Conservation (phyloP, 2,329 filamentous ascomycete genomes). For the Aotearoamyces nothofagi region DNA sequence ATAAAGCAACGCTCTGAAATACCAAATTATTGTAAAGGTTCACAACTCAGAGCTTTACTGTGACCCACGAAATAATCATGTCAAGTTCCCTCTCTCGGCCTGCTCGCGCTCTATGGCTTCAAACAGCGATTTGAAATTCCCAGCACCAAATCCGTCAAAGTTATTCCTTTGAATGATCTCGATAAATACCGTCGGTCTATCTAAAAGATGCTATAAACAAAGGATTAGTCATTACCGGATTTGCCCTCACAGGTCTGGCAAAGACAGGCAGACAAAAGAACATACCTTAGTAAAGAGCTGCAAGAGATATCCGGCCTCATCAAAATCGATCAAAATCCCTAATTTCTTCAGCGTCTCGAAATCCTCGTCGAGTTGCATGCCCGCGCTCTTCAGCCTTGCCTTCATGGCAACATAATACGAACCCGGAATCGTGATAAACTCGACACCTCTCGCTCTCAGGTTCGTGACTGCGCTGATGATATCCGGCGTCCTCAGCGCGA, state of each 20-base stretch:
- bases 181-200: slow-evolving; percentile 87
- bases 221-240: too few species aligned
- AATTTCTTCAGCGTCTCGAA: slow-evolving; percentile 61
- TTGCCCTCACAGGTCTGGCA: too few species aligned
- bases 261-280: too few species aligned
- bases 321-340: slow-evolving; percentile 89
- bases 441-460: slow-evolving; percentile 72
- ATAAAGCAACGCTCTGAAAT: too few species aligned
- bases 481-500: slow-evolving; percentile 68
- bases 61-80: too few species aligned
- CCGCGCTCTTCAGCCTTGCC: slow-evolving; percentile 34
- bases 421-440: slow-evolving; percentile 82
- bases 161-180: slow-evolving; percentile 91
- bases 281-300: slow-evolving; percentile 69
- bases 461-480: slow-evolving; percentile 67
- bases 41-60: too few species aligned
- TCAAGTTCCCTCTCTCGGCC: slow-evolving; percentile 69
- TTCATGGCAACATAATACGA: slow-evolving; percentile 76
- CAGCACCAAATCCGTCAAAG: slow-evolving; percentile 84
- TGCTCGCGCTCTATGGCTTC: slow-evolving; percentile 94
- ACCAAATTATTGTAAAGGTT: too few species aligned
- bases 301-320: slow-evolving; percentile 74
- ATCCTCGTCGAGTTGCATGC: slow-evolving; percentile 60
- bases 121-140: slow-evolving; percentile 90
- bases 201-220: slow-evolving; percentile 88